Evolutionary conservation across 1,139 yeast genomes (phyloP).

Genomic region (Nakaseomyces uthaithaninus): DNA sequence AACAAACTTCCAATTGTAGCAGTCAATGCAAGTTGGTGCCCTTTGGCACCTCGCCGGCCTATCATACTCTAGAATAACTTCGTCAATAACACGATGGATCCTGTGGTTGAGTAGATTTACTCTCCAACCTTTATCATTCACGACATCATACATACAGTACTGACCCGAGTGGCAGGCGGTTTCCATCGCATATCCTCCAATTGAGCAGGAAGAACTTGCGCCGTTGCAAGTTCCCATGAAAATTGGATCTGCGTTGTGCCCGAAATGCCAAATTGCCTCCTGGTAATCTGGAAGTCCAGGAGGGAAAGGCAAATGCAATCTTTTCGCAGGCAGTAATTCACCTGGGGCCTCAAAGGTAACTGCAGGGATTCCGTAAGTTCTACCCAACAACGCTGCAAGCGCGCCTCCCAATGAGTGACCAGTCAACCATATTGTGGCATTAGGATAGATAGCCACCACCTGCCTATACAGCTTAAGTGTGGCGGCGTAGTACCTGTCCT

Average conservation of each 20-base stretch:
- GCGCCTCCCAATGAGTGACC: constrained; percentile 98
- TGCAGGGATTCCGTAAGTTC: constrained; percentile 84
- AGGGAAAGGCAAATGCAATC: constrained; percentile 86
- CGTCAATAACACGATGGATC: constrained; percentile 85
- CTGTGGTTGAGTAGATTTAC: constrained; percentile 83
- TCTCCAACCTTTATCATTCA: constrained; percentile 84
- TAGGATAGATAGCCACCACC: constrained; percentile 62
- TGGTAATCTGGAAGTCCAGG: constrained; percentile 77
- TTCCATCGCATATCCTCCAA: constrained; percentile 97
- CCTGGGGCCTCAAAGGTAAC: constrained; percentile 95
- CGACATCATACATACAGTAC: constrained; percentile 84
- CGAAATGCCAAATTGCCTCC: constrained; percentile 91
- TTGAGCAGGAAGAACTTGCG: constrained; percentile 79
- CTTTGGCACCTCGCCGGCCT: constrained; percentile 65
- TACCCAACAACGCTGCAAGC: constrained; percentile 67
- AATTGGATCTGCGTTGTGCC: constrained; percentile 96
- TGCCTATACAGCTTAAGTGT: constrained; percentile 69
- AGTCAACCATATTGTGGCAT: constrained; percentile 73
- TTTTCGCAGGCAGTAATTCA: constrained; percentile 69
- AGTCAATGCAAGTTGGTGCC: constrained; percentile 78
- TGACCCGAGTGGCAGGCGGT: constrained; percentile 90
- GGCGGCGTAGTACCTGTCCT: constrained; percentile 78
- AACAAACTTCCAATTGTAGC: constrained; percentile 81
- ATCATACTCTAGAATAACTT: constrained; percentile 63
- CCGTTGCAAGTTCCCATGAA: constrained; percentile 97